These are phyloP conservation scores for Globisporangium splendens DNA, from an alignment of 352 stramenopile genomes.

Conservation along the genomic window DNA sequence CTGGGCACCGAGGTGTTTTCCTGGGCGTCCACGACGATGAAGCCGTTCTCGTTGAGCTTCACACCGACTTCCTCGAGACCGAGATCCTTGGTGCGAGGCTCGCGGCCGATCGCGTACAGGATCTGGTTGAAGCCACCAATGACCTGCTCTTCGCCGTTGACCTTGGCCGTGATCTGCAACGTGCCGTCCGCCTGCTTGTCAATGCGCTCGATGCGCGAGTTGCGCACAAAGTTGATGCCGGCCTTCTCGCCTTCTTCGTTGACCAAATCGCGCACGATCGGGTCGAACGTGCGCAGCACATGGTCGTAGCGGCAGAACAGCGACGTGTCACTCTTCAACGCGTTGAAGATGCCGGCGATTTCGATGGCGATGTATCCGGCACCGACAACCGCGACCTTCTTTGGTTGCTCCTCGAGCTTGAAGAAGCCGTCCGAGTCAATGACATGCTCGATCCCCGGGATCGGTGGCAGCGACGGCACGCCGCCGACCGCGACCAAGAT, in stretches of 20 bases:
- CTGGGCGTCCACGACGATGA: slow-evolving; percentile 90
- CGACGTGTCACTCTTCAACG: slow-evolving; percentile 89
- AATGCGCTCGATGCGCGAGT: slow-evolving; percentile 58
- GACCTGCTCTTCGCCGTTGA: slow-evolving; percentile 52
- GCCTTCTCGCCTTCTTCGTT: slow-evolving; percentile 74
- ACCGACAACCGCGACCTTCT: slow-evolving; percentile 92
- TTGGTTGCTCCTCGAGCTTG: slow-evolving; percentile 88
- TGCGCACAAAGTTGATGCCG: slow-evolving; percentile 60
- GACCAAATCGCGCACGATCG: slow-evolving; percentile 75
- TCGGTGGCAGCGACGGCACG: slow-evolving; percentile 72
- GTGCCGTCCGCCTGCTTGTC: slow-evolving; percentile 82
- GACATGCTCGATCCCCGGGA: slow-evolving; percentile 89
- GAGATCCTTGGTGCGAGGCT: slow-evolving; percentile 85
- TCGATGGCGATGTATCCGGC: slow-evolving; percentile 98
- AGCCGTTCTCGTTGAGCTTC: slow-evolving; percentile 62
- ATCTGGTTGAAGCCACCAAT: slow-evolving; percentile 54
- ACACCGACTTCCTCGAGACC: slow-evolving; percentile 78
- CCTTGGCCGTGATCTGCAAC: slow-evolving; percentile 41
- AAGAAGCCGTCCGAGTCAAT: slow-evolving; percentile 98
- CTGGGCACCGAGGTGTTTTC: slow-evolving; percentile 85
- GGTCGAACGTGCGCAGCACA: slow-evolving; percentile 89
- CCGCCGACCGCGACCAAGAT: slow-evolving; percentile 96
- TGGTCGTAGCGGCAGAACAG: slow-evolving; percentile 88
- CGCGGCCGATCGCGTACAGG: slow-evolving; percentile 80
- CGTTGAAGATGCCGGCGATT: slow-evolving; percentile 94